Percentiles rank a stretch among this genome's conserved stretches.
These are phyloP conservation scores for Yamadazyma insecticola DNA, from an alignment of 805 yeast genomes.

Conservation along the genomic window DNA sequence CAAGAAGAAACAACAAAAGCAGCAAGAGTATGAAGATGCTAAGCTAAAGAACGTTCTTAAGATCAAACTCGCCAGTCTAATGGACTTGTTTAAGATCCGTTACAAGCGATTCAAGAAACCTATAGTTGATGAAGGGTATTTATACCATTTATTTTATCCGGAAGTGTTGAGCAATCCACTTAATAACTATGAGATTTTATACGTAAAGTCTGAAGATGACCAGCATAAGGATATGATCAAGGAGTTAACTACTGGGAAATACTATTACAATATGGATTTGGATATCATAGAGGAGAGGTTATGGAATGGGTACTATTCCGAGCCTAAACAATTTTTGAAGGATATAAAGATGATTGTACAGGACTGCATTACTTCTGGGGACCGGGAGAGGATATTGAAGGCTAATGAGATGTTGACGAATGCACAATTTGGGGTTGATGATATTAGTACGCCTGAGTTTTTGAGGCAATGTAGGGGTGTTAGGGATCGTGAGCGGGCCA, in stretches of 20 bases:
- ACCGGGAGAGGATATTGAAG: slow-evolving; percentile 72
- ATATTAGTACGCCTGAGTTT: slow-evolving; percentile 69
- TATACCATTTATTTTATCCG: slow-evolving; percentile 77
- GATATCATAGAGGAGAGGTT: slow-evolving; percentile 91
- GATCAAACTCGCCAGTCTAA: slow-evolving; percentile 76
- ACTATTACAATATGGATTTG: slow-evolving; percentile 82
- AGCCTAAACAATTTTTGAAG: slow-evolving; percentile 81
- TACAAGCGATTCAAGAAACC: slow-evolving; percentile 92
- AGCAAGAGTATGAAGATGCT: slow-evolving; percentile 63
- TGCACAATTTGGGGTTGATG: slow-evolving; percentile 94
- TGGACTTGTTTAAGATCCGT: slow-evolving; percentile 84
- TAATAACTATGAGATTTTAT: slow-evolving; percentile 32
- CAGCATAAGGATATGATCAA: slow-evolving; percentile 64
- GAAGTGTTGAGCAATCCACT: slow-evolving; percentile 33
- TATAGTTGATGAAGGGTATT: slow-evolving; percentile 67
- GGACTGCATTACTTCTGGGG: slow-evolving; percentile 72
- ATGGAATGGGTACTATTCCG: slow-evolving; percentile 95
- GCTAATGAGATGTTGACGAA: slow-evolving; percentile 96
- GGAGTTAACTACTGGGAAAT: slow-evolving; percentile 72
- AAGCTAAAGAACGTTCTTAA: slow-evolving; percentile 80
- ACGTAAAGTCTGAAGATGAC: slow-evolving; percentile 43
- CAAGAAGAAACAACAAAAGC: slow-evolving; percentile 44
- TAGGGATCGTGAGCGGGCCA: slow-evolving; percentile 51
- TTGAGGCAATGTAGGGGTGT: slow-evolving; percentile 72
- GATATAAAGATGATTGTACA: slow-evolving; percentile 81